Evolutionary conservation across 192 early-diverging fungal species (phyloP), one percentile per base, ranked within the genome.

Genomic region (Lunasporangiospora selenospora): DNA sequence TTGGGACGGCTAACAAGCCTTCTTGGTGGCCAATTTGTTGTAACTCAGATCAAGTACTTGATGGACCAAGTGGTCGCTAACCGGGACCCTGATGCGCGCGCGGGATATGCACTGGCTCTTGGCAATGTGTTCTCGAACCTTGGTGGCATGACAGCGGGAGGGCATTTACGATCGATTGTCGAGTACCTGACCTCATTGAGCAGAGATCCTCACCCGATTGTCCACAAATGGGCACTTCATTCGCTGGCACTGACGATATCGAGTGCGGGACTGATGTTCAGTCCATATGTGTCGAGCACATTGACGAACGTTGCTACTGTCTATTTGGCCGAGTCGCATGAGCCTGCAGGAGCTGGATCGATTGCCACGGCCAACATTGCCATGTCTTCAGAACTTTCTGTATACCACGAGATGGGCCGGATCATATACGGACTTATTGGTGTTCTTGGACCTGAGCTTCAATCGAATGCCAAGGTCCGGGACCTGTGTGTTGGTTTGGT

Each of bases 161-260:
- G 84, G 2, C 92, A 95, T 60, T 78, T 99, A 36, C 87, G 91
- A 31, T 95, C 93, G 3, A 88, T 95, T 8, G 90, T 97, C 6
- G 94, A 92, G 3, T 86, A 98, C 50, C 75, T 99, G 54, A 87
- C 95, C 16, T 95, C 95, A 3, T 84, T 99, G 27, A 90, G 92
- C 2, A 86, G 88, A 40, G 98, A 99, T 75, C 84, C 92, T 6
- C 93, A 99, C 75, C 94, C 96, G 0, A 76, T 96, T 0, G 95
- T 99, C 11, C 95, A 98, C 63, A 88, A 87, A 3, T 99, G 96
- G 95, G 95, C 96, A 0, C 62, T 98, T 13, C 84, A 89, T 29
- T 87, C 95, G 0, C 73, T 99, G 50, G 88, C 91, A 7, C 78
- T 94, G 59, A 93, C 90, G 0, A 91, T 97, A 6, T 84, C 93